Evolutionary conservation across 495 filamentous ascomycete genomes (phyloP).

Genomic region (Hypoxylon subgilvum): DNA sequence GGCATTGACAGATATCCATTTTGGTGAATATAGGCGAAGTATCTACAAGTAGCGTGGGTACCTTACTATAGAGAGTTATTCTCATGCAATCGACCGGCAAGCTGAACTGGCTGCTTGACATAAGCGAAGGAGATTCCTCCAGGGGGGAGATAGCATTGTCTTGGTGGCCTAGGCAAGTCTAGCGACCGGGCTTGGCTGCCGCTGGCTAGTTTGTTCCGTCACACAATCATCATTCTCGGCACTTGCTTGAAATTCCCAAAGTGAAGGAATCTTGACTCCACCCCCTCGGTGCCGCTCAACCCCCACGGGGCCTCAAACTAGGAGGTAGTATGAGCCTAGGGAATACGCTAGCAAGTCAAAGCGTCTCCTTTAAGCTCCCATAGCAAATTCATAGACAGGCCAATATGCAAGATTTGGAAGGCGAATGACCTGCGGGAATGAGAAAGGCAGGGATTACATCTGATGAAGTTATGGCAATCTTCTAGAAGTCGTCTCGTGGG

Average conservation of each 20-base stretch:
- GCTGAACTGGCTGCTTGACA: slow-evolving; percentile 9
- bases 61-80: slow-evolving; percentile 14
- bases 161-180: neutral
- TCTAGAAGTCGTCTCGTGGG: neutral
- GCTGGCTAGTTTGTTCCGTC: slow-evolving; percentile 9
- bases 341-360: slow-evolving; percentile 28
- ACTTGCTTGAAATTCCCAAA: too few species aligned
- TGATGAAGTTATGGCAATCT: slow-evolving; percentile 1
- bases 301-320: slow-evolving; percentile 28
- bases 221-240: neutral
- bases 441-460: neutral
- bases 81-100: slow-evolving; percentile 14
- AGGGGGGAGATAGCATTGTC: slow-evolving; percentile 19
- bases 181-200: slow-evolving; percentile 16
- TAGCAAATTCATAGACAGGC: neutral
- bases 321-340: slow-evolving; percentile 20
- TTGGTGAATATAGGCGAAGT: neutral
- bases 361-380: too few species aligned
- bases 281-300: slow-evolving; percentile 13
- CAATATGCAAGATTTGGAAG: neutral
- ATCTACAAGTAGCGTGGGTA: slow-evolving; percentile 14
- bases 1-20: slow-evolving; percentile 8
- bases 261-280: slow-evolving; percentile 23
- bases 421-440: neutral
- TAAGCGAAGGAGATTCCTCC: slow-evolving; percentile 8